Evolutionary conservation across 176 grass and related monocot genomes (phyloP), one percentile per base, ranked within the genome.

Genomic region (Aegilops longissima): DNA sequence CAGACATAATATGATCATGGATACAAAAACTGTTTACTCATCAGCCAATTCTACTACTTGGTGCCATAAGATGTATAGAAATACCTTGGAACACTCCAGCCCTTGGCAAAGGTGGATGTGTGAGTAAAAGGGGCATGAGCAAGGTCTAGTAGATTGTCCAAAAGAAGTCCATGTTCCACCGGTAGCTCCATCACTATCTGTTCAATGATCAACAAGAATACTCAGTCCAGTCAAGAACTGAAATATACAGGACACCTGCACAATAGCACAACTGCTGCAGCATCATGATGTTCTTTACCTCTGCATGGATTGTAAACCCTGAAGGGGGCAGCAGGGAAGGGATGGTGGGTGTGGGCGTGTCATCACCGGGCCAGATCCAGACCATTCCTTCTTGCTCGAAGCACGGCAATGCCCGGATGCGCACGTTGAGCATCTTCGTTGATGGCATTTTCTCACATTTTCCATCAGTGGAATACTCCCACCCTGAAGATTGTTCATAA

Each of bases 381-480:
- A 99, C 92, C 97, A 99, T 96, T 64, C 97, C 94, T 90, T 99
- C 97, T 80, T 94, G 92, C 89, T 99, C 97, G 23, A 96, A 94
- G 74, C 97, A 99, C 25, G 94, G 90, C 84, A 99, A 90, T 69
- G 97, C 85, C 52, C 70, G 87, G 70, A 99, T 94, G 39, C 86
- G 89, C 34, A 96, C 90, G 34, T 94, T 30, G 11, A 99, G 87
- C 89, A 87, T 96, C 61, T 52, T 90, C 16, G 97, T 99, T 25
- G 97, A 99, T 83, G 97, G 97, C 97, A 99, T 99, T 84, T 99
- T 99, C 82, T 99, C 92, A 52, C 97, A 96, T 73, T 96, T 94
- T 27, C 97, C 97, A 5, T 99, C 90, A 12, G 92, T 96, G 9
- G 93, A 94, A 61, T 99, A 99, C 73, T 99, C 97, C 97, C 97